Conservation (phyloP, 108 stramenopile species). For the Skeletonema tropicum region DNA sequence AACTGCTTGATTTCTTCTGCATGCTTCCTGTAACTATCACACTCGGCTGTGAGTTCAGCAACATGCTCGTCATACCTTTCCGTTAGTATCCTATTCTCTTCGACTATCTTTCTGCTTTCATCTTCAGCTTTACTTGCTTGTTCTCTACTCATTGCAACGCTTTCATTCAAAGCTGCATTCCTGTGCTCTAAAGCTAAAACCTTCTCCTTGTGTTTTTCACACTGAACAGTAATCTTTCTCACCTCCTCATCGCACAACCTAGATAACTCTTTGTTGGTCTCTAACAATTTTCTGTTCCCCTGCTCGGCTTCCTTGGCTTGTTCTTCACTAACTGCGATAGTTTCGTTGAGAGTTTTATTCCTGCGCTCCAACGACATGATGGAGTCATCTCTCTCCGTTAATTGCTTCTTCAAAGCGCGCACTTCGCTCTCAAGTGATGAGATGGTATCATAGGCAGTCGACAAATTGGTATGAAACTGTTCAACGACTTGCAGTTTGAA, state of each 20-base stretch:
- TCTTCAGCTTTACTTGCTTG: not conserved
- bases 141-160: not conserved
- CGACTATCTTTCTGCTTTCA: not conserved
- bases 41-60: conserved; percentile 2
- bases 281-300: conserved; percentile 10
- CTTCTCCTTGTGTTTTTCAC: conserved; percentile 1
- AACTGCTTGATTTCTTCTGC: conserved; percentile 2
- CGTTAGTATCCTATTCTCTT: not conserved
- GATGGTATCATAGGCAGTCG: conserved; percentile 42
- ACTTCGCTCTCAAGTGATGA: conserved; percentile 35
- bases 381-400: conserved; percentile 32
- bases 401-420: conserved; percentile 16
- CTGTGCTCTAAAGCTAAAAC: not conserved
- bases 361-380: conserved; percentile 23
- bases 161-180: not conserved
- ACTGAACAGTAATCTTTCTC: not conserved
- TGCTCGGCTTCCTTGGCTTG: conserved; percentile 16
- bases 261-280: conserved; percentile 1
- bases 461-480: conserved; percentile 28
- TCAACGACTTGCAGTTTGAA: conserved; percentile 32
- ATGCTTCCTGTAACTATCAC: conserved; percentile 2
- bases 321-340: conserved; percentile 6
- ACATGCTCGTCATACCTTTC: conserved; percentile 1
- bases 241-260: not conserved
- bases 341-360: conserved; percentile 23